phyloP scores from a whole-genome alignment of 345 rosid species.

The Citrus medica region DNA sequence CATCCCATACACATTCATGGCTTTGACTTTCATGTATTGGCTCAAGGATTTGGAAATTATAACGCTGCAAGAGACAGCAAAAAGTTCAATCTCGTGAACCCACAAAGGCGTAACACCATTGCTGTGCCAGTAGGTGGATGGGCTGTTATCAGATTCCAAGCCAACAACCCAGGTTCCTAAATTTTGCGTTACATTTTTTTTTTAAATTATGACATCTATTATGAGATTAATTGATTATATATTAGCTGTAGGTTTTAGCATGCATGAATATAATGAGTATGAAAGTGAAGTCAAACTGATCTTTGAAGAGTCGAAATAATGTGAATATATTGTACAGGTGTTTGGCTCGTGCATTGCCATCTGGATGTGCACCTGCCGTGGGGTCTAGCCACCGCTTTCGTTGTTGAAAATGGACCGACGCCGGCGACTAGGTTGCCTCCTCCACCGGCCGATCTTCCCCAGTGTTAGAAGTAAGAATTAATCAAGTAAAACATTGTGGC shows the following conservation, averaged over 20 bases:
- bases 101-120: conserved; percentile 69
- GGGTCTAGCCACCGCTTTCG: conserved; percentile 56
- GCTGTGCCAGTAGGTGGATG: conserved; percentile 85
- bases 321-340: conserved; percentile 30
- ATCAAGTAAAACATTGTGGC: too few relatives aligned
- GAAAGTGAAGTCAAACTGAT: not conserved
- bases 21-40: conserved; percentile 70
- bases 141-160: conserved; percentile 77
- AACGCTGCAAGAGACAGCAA: conserved; percentile 37
- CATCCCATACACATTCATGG: conserved; percentile 96
- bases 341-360: conserved; percentile 73
- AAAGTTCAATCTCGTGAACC: conserved; percentile 57
- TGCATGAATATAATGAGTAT: too few relatives aligned
- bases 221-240: not conserved
- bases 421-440: conserved; percentile 52
- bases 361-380: conserved; percentile 58
- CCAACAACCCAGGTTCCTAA: conserved; percentile 70
- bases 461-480: conserved; percentile 29
- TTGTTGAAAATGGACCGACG: conserved; percentile 61
- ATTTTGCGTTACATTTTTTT: too few relatives aligned
- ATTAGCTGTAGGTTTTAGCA: not conserved
- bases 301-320: not conserved
- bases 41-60: conserved; percentile 90
- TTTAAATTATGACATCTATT: not conserved
- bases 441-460: conserved; percentile 66